These are phyloP conservation scores for Rhodamnia rubescens DNA, from an alignment of 345 rosid genomes.

Conservation along the genomic window DNA sequence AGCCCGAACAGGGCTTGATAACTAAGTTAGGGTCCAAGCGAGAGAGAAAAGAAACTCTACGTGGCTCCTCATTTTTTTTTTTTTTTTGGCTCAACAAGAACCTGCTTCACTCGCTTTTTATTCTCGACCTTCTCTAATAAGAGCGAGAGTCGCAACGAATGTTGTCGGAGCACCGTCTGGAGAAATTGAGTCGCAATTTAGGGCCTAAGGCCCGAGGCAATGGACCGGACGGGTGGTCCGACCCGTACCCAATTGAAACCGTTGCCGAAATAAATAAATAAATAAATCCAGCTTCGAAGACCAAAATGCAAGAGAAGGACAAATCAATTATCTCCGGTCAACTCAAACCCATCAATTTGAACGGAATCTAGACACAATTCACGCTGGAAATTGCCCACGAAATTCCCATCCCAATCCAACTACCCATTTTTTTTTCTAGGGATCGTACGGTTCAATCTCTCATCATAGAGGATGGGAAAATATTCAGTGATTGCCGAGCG, in stretches of 20 bases:
- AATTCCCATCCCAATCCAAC: background rate
- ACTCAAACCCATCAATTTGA: background rate
- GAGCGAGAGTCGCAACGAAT: background rate
- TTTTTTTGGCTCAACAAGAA: no score
- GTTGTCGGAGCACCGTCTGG: background rate
- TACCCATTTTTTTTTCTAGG: background rate
- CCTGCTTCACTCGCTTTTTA: background rate
- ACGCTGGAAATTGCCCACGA: background rate
- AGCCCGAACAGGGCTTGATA: background rate
- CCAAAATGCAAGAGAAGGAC: background rate
- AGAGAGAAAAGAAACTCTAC: no score
- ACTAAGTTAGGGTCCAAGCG: background rate
- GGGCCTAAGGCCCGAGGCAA: background rate
- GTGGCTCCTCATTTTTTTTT: no score
- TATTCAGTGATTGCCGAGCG: no score
- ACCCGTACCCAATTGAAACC: accelerated
- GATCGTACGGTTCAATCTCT: background rate
- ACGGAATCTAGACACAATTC: background rate
- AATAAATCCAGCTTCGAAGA: background rate
- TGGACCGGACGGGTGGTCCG: background rate
- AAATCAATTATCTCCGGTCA: background rate
- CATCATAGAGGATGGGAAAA: no score
- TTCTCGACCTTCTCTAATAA: accelerated
- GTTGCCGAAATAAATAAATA: background rate
- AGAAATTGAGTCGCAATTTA: background rate